Evolutionary conservation across 257 asterid species (phyloP).

Genomic region (Galeopsis tetrahit): DNA sequence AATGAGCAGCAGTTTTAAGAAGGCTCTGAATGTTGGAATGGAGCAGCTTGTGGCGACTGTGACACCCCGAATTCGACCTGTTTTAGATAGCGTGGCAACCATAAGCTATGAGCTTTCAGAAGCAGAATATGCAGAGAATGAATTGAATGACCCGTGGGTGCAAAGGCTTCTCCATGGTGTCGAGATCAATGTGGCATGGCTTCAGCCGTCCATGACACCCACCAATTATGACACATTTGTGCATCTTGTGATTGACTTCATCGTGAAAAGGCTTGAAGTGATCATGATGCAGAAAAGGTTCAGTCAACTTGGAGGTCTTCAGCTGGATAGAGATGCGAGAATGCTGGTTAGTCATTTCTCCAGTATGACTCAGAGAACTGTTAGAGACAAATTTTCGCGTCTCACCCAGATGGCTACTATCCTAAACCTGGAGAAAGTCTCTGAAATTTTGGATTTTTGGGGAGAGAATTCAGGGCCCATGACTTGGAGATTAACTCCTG

Average conservation of each 20-base stretch:
- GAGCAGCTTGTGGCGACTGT: conserved; percentile 82
- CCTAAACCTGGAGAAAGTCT: conserved; percentile 89
- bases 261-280: conserved; percentile 90
- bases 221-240: conserved; percentile 75
- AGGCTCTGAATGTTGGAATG: conserved; percentile 68
- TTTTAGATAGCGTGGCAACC: conserved; percentile 82
- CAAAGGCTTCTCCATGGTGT: conserved; percentile 95
- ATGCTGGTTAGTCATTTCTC: conserved; percentile 94
- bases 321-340: conserved; percentile 91
- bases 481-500: conserved; percentile 98
- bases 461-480: conserved; percentile 97
- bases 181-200: conserved; percentile 86
- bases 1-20: conserved; percentile 82
- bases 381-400: conserved; percentile 90
- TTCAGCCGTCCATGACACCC: conserved; percentile 83
- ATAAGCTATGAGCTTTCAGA: conserved; percentile 91
- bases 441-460: conserved; percentile 98
- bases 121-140: conserved; percentile 93
- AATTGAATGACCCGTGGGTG: conserved; percentile 98
- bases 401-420: conserved; percentile 98
- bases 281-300: conserved; percentile 96
- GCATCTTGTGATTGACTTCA: conserved; percentile 78
- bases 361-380: conserved; percentile 90
- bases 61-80: conserved; percentile 83
- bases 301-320: conserved; percentile 99